These are phyloP conservation scores for Trametes polyzona DNA, from an alignment of 1,284 basidiomycete species.

Conservation along the genomic window DNA sequence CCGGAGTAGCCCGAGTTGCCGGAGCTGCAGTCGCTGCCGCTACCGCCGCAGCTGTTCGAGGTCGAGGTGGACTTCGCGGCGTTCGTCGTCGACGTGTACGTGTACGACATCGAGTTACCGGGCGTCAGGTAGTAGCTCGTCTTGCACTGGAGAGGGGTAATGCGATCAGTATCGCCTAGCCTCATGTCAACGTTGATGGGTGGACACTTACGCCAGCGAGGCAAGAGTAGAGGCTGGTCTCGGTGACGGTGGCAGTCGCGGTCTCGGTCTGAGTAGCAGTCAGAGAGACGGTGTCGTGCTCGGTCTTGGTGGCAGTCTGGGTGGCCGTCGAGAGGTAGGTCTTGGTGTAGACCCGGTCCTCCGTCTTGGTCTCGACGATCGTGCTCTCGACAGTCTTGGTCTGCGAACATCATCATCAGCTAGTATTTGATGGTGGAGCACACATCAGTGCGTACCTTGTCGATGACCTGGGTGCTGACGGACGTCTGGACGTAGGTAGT, in stretches of 20 bases:
- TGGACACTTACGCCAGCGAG: slow-evolving; percentile 46
- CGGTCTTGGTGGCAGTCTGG: slow-evolving; percentile 18
- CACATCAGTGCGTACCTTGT: slow-evolving; percentile 45
- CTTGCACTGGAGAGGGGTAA: slow-evolving; percentile 51
- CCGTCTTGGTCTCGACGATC: slow-evolving; percentile 34
- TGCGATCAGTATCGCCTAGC: neutral
- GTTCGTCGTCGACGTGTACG: slow-evolving; percentile 41
- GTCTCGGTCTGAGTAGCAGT: slow-evolving; percentile 31
- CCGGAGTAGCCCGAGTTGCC: slow-evolving; percentile 5
- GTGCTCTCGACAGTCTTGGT: slow-evolving; percentile 38
- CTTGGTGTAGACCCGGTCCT: slow-evolving; percentile 34
- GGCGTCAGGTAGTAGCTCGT: slow-evolving; percentile 52
- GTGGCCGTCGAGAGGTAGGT: slow-evolving; percentile 28
- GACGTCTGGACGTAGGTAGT: slow-evolving; percentile 60
- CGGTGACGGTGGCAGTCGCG: slow-evolving; percentile 50
- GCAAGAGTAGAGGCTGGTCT: slow-evolving; percentile 57
- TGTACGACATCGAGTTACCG: slow-evolving; percentile 58
- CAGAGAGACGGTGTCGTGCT: slow-evolving; percentile 51
- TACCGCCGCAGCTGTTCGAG: slow-evolving; percentile 1
- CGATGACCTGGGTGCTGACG: slow-evolving; percentile 60
- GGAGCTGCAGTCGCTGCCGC: neutral
- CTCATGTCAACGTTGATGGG: neutral
- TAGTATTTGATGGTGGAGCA: neutral
- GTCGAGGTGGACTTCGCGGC: slow-evolving; percentile 12
- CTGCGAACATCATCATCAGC: slow-evolving; percentile 4